phyloP scores from a whole-genome alignment of 352 stramenopile species.

The Globisporangium splendens region DNA sequence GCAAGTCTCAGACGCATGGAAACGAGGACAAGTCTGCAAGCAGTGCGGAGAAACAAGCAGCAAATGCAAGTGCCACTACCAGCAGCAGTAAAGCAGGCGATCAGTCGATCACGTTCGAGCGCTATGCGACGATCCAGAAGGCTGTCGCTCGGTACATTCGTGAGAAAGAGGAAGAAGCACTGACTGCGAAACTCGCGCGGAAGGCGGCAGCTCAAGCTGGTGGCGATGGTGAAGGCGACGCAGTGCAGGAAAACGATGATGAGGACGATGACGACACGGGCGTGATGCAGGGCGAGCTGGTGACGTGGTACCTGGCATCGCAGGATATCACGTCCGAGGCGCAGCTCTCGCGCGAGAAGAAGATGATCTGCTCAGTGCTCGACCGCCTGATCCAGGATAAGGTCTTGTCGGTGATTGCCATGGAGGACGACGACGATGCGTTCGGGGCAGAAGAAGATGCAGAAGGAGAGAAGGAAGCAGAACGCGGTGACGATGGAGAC shows the following conservation, averaged over 20 bases:
- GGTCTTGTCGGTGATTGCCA: slow-evolving; percentile 66
- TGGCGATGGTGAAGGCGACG: slow-evolving; percentile 6
- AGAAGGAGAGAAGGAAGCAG: background rate
- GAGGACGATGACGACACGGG: slow-evolving; percentile 57
- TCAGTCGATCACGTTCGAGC: slow-evolving; percentile 73
- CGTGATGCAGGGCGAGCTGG: slow-evolving; percentile 73
- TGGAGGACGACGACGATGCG: slow-evolving; percentile 48
- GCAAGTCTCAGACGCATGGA: no score
- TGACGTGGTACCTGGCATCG: slow-evolving; percentile 81
- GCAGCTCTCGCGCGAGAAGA: slow-evolving; percentile 73
- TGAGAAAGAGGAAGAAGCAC: slow-evolving; percentile 67
- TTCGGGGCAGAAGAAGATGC: slow-evolving; percentile 9
- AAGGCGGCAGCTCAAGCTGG: slow-evolving; percentile 24
- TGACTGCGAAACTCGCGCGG: slow-evolving; percentile 45
- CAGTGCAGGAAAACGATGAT: slow-evolving; percentile 33
- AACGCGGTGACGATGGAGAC: background rate
- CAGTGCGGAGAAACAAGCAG: background rate
- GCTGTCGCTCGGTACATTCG: slow-evolving; percentile 75
- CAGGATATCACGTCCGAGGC: slow-evolving; percentile 85
- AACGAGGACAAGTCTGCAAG: background rate
- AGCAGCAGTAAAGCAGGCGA: slow-evolving; percentile 15
- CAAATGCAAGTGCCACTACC: background rate
- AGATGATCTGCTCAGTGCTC: slow-evolving; percentile 80
- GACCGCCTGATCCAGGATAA: slow-evolving; percentile 80
- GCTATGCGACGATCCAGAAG: slow-evolving; percentile 79